Evolutionary conservation across 768 basidiomycete genomes (phyloP).

Genomic region (Lentinula sp.): DNA sequence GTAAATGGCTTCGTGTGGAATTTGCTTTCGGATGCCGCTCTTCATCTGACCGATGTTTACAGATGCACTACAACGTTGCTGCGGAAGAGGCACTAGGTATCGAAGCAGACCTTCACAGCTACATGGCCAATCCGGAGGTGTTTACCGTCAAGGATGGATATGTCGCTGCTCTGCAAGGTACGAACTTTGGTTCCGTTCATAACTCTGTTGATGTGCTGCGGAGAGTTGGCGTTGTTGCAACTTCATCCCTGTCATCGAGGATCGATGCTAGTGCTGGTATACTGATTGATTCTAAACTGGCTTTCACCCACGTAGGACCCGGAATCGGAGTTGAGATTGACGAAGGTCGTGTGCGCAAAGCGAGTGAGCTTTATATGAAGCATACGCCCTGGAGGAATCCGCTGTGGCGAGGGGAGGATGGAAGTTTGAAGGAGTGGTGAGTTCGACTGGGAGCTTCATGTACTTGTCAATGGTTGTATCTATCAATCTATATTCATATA

Average conservation of each 20-base stretch:
- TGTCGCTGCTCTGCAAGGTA: conserved; percentile 37
- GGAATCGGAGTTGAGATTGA: conserved; percentile 61
- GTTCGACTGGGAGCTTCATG: neutral
- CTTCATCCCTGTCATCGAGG: conserved; percentile 1
- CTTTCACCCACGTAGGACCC: conserved; percentile 27
- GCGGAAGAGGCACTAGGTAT: conserved; percentile 12
- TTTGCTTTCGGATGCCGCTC: neutral
- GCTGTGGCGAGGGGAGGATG: conserved; percentile 50
- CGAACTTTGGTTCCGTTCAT: conserved; percentile 1
- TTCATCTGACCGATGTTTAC: neutral
- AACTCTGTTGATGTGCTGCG: neutral
- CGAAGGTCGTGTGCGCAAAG: conserved; percentile 42
- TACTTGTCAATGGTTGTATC: too few relatives aligned
- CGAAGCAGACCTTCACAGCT: conserved; percentile 54
- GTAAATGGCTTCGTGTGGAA: neutral
- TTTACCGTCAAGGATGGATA: conserved; percentile 50
- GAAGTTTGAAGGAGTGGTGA: conserved; percentile 50
- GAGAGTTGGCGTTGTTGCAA: neutral
- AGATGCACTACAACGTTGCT: conserved; percentile 60
- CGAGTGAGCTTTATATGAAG: conserved; percentile 26
- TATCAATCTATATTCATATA: too few relatives aligned
- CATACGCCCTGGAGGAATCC: conserved; percentile 49
- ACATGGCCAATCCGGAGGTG: conserved; percentile 43
- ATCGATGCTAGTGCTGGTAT: neutral
- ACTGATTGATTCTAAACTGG: neutral